Conservation (phyloP, 495 filamentous ascomycete genomes). For the Hyaloscypha hepaticicola region DNA sequence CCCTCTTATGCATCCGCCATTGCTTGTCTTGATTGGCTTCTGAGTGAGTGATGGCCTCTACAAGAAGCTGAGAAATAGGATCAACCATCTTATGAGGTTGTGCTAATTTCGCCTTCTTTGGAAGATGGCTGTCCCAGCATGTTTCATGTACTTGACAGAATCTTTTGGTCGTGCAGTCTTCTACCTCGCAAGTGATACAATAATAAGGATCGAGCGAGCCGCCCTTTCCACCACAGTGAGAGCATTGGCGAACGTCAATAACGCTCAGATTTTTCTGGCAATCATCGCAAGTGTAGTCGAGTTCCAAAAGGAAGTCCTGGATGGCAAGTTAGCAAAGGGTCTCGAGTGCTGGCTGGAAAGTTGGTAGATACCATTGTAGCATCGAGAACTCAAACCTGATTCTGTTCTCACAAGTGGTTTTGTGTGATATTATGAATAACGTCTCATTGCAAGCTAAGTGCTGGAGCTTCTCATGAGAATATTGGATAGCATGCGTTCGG, state of each 20-base stretch:
- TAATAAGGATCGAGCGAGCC: not conserved
- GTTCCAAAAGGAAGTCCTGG: not conserved
- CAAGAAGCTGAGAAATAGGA: not conserved
- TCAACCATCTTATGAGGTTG: not conserved
- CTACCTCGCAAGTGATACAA: conserved; percentile 1
- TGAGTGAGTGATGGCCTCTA: not conserved
- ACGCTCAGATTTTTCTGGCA: conserved; percentile 4
- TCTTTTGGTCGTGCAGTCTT: not conserved
- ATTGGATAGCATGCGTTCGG: no score
- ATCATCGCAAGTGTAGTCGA: not conserved
- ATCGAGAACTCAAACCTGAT: not conserved
- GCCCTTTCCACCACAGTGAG: not conserved
- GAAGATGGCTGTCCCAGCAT: conserved; percentile 4
- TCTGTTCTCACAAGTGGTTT: not conserved
- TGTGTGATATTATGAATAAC: not conserved
- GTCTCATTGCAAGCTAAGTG: no score
- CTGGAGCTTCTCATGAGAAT: no score
- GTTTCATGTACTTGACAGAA: not conserved
- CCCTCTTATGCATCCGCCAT: not conserved
- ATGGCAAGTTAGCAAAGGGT: not conserved
- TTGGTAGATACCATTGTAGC: not conserved
- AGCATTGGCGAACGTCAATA: conserved; percentile 12
- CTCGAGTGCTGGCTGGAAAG: no score
- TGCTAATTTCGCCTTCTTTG: not conserved
- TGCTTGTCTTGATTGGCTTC: not conserved